These are phyloP conservation scores for Syzygium aqueum DNA, from an alignment of 345 rosid genomes.

Conservation along the genomic window DNA sequence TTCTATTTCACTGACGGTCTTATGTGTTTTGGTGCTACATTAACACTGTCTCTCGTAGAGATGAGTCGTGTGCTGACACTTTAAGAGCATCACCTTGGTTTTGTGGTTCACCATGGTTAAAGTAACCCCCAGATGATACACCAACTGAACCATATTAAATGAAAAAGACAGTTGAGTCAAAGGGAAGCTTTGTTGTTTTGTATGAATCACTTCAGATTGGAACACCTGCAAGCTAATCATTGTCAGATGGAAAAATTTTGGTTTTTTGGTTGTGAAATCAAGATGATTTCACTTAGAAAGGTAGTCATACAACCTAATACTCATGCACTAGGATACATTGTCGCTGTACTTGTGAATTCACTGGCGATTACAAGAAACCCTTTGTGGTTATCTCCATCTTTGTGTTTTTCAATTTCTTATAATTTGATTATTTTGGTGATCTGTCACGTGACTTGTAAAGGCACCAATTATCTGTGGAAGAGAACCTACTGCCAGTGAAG, in stretches of 20 bases:
- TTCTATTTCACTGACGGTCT: background rate
- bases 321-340: background rate
- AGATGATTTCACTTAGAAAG: background rate
- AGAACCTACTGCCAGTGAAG: constrained; percentile 84
- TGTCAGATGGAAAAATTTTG: background rate
- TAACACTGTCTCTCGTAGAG: background rate
- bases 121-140: background rate
- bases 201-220: background rate
- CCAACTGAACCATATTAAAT: background rate
- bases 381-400: background rate
- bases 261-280: background rate
- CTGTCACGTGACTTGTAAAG: constrained; percentile 23
- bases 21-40: background rate
- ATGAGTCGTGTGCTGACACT: background rate
- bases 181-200: background rate
- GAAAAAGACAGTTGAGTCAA: background rate
- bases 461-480: constrained; percentile 93
- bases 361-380: background rate
- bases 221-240: background rate
- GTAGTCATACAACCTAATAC: background rate
- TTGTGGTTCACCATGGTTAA: background rate
- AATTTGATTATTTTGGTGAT: background rate
- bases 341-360: background rate
- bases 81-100: background rate
- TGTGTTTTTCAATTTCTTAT: background rate